A percentile compares a stretch with the other conserved stretches of the same genome.
These are phyloP conservation scores for Tetrastigma voinierianum DNA, from an alignment of 164 flowering plant species.

Conservation along the genomic window DNA sequence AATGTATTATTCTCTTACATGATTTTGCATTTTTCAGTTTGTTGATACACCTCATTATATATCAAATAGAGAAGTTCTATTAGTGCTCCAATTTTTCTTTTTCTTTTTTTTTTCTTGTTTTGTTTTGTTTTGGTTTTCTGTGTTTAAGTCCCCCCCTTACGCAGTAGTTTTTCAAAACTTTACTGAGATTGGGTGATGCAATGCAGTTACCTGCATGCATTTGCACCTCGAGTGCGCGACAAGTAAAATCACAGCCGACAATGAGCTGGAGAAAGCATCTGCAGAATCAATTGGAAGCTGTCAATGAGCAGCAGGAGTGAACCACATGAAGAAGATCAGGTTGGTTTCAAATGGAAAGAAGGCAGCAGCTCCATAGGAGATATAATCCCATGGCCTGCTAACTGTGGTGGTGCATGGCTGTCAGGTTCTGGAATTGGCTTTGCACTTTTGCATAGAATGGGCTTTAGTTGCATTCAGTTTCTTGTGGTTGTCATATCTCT, in stretches of 20 bases:
- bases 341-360: not conserved
- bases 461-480: conserved; percentile 4
- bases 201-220: conserved; percentile 29
- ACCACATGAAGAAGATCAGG: not conserved
- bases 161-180: not conserved
- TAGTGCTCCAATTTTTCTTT: not conserved
- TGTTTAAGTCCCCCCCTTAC: too few species aligned
- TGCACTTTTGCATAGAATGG: conserved; percentile 12
- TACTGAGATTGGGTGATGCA: conserved; percentile 5
- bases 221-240: conserved; percentile 25
- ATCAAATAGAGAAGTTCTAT: not conserved
- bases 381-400: not conserved
- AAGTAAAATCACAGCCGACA: conserved; percentile 16
- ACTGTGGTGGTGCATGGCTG: conserved; percentile 16
- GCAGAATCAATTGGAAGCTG: conserved; percentile 1
- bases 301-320: not conserved
- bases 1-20: not conserved
- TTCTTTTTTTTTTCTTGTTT: too few species aligned
- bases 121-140: too few species aligned
- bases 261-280: not conserved
- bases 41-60: not conserved
- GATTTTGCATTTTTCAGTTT: not conserved
- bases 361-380: conserved; percentile 1
- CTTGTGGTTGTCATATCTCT: conserved; percentile 1
- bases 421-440: conserved; percentile 22